Conservation (phyloP, 768 basidiomycete species). For the Pluteus cervinus region DNA sequence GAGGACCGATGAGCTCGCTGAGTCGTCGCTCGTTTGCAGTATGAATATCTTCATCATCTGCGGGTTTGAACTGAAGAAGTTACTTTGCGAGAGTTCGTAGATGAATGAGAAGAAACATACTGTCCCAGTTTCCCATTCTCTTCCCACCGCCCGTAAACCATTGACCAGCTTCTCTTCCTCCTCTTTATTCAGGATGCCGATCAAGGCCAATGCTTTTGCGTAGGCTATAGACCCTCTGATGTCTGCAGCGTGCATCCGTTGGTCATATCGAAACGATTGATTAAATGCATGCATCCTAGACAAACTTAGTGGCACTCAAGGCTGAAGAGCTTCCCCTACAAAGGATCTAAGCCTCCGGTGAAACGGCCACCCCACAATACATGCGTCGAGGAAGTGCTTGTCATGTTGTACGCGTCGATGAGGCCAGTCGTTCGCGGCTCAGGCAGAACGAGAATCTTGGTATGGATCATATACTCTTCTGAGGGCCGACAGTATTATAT, state of each 20-base stretch:
- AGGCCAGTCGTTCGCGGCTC: no score
- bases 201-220: conserved; percentile 76
- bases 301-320: conserved; percentile 10
- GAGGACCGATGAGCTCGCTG: conserved; percentile 86
- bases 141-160: conserved; percentile 69
- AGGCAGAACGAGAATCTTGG: no score
- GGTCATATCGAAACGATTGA: conserved; percentile 91
- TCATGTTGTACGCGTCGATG: no score
- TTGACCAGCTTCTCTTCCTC: conserved; percentile 70
- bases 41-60: conserved; percentile 98
- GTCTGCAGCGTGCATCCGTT: conserved; percentile 89
- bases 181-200: conserved; percentile 72
- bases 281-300: conserved; percentile 95
- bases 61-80: conserved; percentile 55
- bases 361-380: conserved; percentile 89
- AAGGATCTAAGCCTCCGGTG: conserved; percentile 82
- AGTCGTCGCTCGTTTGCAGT: conserved; percentile 96
- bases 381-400: no score
- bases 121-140: conserved; percentile 79
- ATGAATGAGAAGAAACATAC: conserved; percentile 36
- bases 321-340: conserved; percentile 39
- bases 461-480: no score
- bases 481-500: no score
- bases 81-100: background rate
- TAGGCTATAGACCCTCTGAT: conserved; percentile 95